Conservation (phyloP, 2,329 filamentous ascomycete genomes). For the Sphaceloma murrayae region DNA sequence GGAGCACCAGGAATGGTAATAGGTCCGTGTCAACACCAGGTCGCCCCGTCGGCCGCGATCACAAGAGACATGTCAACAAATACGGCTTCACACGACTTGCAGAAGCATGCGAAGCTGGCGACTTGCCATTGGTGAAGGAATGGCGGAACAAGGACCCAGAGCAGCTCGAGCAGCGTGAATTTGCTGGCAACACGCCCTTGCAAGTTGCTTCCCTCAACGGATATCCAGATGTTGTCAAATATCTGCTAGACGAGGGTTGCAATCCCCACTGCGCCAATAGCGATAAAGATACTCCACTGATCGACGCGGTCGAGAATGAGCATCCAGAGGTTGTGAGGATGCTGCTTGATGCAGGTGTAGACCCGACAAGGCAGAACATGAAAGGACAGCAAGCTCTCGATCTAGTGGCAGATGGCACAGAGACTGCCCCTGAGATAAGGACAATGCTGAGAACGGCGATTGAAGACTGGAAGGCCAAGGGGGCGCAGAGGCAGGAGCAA, state of each 20-base stretch:
- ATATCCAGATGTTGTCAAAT: constrained; percentile 74
- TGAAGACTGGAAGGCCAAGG: constrained; percentile 31
- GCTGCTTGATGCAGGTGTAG: constrained; percentile 75
- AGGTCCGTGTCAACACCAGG: constrained; percentile 44
- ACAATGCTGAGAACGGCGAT: constrained; percentile 39
- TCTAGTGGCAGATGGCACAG: constrained; percentile 68
- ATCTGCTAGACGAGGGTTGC: constrained; percentile 76
- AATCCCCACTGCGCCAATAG: constrained; percentile 69
- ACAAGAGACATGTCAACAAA: constrained; percentile 82
- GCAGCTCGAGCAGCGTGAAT: constrained; percentile 81
- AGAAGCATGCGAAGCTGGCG: constrained; percentile 78
- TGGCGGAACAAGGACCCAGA: constrained; percentile 70
- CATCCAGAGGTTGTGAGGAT: constrained; percentile 81
- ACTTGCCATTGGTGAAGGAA: constrained; percentile 67
- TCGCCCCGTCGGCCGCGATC: constrained; percentile 43
- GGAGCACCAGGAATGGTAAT: constrained; percentile 44
- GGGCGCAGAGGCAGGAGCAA: constrained; percentile 42
- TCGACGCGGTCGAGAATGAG: constrained; percentile 93
- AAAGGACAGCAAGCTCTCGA: constrained; percentile 79
- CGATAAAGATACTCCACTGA: constrained; percentile 76
- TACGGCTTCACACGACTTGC: constrained; percentile 86
- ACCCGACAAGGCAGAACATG: constrained; percentile 57
- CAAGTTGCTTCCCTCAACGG: constrained; percentile 89
- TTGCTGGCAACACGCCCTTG: constrained; percentile 90
- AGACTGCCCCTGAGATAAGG: constrained; percentile 63